phyloP scores from a whole-genome alignment of 2,329 filamentous ascomycete genomes.

The Sclerotinia subarctica region DNA sequence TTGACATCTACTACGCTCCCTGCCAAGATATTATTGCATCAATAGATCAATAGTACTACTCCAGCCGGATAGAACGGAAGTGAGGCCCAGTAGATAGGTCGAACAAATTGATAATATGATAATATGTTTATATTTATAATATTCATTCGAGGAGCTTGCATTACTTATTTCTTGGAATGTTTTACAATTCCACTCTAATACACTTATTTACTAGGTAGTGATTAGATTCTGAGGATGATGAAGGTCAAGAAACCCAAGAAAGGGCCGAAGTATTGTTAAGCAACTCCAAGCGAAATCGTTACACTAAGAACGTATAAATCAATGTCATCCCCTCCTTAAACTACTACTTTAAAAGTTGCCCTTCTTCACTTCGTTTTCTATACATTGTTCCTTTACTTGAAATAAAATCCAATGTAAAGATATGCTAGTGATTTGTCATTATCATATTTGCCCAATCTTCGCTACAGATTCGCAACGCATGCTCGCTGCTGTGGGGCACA shows the following conservation, averaged over 20 bases:
- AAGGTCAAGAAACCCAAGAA: not conserved
- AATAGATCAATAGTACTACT: no score
- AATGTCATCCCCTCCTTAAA: not conserved
- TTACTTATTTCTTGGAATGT: not conserved
- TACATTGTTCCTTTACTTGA: not conserved
- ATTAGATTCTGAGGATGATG: not conserved
- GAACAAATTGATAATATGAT: not conserved
- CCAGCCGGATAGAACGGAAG: not conserved
- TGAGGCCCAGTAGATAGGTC: not conserved
- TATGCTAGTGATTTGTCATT: not conserved
- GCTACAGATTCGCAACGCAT: not conserved
- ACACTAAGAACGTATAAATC: constrained; percentile 3
- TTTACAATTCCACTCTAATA: not conserved
- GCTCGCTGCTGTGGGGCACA: not conserved
- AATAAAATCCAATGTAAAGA: not conserved
- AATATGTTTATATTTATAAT: not conserved
- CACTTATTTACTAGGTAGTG: not conserved
- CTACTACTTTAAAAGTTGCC: not conserved
- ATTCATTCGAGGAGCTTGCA: not conserved
- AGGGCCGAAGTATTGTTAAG: not conserved
- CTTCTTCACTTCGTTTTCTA: not conserved
- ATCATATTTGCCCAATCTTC: not conserved
- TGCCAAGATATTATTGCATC: not conserved
- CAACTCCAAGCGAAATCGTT: constrained; percentile 5
- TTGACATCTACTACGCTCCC: not conserved